Base-by-base conservation (phyloP, 345 rosid species). In the Streptanthus diversifolius region DNA sequence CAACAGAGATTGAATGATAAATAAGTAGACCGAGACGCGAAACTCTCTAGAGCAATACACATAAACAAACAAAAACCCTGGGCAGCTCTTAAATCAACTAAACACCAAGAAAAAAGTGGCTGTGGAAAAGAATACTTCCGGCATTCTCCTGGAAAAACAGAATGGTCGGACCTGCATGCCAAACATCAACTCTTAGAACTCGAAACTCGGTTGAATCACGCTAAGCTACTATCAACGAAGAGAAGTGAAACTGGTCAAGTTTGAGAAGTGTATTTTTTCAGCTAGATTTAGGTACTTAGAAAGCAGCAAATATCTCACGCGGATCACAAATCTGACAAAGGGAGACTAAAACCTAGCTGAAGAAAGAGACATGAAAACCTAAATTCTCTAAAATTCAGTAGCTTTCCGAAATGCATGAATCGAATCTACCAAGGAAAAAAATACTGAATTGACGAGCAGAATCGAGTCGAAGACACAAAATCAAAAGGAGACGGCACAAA, bases 71-170 rank as follows among this genome's bases (percentile, higher is more conserved):
- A 74, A 29, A 67, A 18, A 60, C 41, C 43, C 17, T 14, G 35
- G 25, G 7, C 35, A 37, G 7, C 44, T 35, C 35, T 5, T 45
- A 35, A 5, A n/a, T 58, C 47, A 15, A 58, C 49, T 22, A 36
- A 52, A 24, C 45, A 63, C 56, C 37, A 70, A 37, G 27, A 25
- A 25, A 22, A 30, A 64, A 63, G n/a, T 47, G 57, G 52, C 8
- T 77, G 29, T 27, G 3, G 21, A 68, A 91, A 68, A 95, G 92
- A 98, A 95, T 95, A 92, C 99, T 95, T 80, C 99, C 99, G 3
- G 99, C 99, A 83, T 95, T 95, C 82, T 95, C 99, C 82, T 95
- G 98, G 82, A 93, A 95, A 82, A 91, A 95, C 71, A 95, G 74
- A 79, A 95, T 80, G 19, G 99, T 95, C 53, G 99, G 99, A 78